Base-by-base conservation (phyloP, 108 stramenopile species). In the Stephanodiscus minutulus region DNA sequence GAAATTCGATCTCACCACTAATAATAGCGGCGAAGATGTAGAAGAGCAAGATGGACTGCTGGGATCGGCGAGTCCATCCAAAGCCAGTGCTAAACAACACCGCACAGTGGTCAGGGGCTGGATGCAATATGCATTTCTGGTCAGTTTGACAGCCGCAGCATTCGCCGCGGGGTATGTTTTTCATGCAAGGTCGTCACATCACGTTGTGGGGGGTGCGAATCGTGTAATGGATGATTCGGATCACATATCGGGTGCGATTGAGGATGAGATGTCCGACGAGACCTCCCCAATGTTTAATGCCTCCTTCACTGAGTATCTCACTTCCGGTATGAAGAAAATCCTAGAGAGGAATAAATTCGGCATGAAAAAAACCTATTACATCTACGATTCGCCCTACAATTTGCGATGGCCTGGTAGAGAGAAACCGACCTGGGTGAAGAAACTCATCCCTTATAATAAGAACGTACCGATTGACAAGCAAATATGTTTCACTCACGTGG, bases 401-500 rank as follows among this genome's bases (percentile, higher is more conserved):
- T 35, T 71, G 43, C 63, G 58, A 43, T 78, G 69, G 61, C 77
- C 77, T 7, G 57, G 56, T 21, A 39, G 43, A 18, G 59, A 50
- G 8, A 62, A 21, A 24, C 77, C 77, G 2, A 61, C 64, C 29
- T 78, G 69, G 69, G 61, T 64, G 5, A 56, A 50, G 64, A 78
- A 78, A 48, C 58, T 27, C 13, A 71, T 78, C 15, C 77, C 77
- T 33, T 66, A 55, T 48, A 66, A 70, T 28, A 28, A 47, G 1
- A 36, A 61, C 5, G 64, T 70, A 5, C 66, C 77, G 9, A 29
- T 39, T 6, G 50, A 66, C 55, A 71, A 66, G 39, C 69, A 78
- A 28, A 59, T 68, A 50, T 79, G 77, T 36, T 72, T 79, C n/a
- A 70, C 66, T 27, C 77, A 78, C 25, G 77, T 78, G 5, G 77